Base-by-base conservation (phyloP, 495 filamentous ascomycete species). In the Hypoxylon intermedium region DNA sequence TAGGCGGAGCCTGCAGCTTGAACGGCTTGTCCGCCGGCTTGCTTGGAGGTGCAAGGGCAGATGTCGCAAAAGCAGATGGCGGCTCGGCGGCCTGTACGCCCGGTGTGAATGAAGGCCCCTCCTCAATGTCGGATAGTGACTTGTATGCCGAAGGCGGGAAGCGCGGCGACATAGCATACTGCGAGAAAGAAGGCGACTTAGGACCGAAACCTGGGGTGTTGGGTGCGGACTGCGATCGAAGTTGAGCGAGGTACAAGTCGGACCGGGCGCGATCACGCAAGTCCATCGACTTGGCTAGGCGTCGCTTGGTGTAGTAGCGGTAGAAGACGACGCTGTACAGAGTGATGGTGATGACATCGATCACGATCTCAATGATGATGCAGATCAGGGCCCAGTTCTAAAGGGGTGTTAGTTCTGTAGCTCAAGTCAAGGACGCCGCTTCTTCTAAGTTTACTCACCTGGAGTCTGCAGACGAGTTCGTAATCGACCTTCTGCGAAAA, bases 341-440 rank as follows among this genome's bases (percentile, higher is more conserved):
- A 30, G 84, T 75, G 72, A 99, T 96, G 63, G 89, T 90, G 74
- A 99, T 85, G 65, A 89, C 80, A 73, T 99, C 94, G 61, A 99
- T 83, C 50, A 95, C 89, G 60, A 99, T 83, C 78, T 99, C 94
- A 76, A 99, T 98, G 69, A 99, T 89, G 70, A 89, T 89, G 80
- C 94, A 99, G 65, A 99, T 88, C 43, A 99, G 84, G 15, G 89
- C 84, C 94, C 94, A 99, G 75, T 96, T 90, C 89, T 97, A 68
- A 30, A 53, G 28, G 12, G 44, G 3, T 45, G 47, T 58, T 51
- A 67, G 62, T 15, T 52, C 13, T 44, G 20, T 50, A 18, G 21
- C 9, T 15, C 7, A 15, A 15, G 19, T 40, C n/a, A 26, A 15
- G 6, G n/a, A 31, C 38, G 37, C 7, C 9, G 38, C 15, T 21